Evolutionary conservation across 805 yeast species (phyloP).

Genomic region (Kazachstania bromeliacearum): DNA sequence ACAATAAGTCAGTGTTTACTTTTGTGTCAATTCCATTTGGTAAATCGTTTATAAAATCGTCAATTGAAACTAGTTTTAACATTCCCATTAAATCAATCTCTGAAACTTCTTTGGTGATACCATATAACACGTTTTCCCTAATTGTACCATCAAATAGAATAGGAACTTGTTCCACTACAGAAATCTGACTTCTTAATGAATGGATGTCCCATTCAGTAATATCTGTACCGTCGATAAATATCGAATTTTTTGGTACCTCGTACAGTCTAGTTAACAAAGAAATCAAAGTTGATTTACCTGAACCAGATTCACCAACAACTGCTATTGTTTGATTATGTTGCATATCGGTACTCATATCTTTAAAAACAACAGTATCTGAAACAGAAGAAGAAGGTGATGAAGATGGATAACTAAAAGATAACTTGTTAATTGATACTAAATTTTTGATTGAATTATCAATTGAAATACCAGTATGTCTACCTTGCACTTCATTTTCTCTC

Average conservation of each 20-base stretch:
- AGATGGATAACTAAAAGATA: slow-evolving; percentile 42
- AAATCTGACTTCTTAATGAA: slow-evolving; percentile 43
- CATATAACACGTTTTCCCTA: slow-evolving; percentile 61
- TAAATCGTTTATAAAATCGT: slow-evolving; percentile 44
- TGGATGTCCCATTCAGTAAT: slow-evolving; percentile 37
- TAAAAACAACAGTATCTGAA: slow-evolving; percentile 32
- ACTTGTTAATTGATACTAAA: slow-evolving; percentile 35
- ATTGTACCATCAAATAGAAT: slow-evolving; percentile 66
- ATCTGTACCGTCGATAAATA: slow-evolving; percentile 40
- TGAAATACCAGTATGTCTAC: slow-evolving; percentile 2
- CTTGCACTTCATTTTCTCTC: slow-evolving; percentile 3
- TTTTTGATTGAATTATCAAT: background rate
- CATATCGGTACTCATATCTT: slow-evolving; percentile 36
- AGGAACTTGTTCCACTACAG: slow-evolving; percentile 72
- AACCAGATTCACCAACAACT: slow-evolving; percentile 78
- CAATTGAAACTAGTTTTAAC: slow-evolving; percentile 41
- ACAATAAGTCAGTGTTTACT: slow-evolving; percentile 46
- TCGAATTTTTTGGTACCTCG: slow-evolving; percentile 30
- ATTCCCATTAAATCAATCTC: slow-evolving; percentile 33
- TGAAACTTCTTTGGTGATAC: slow-evolving; percentile 27
- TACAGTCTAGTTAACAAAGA: slow-evolving; percentile 49
- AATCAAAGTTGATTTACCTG: slow-evolving; percentile 79
- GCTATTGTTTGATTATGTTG: slow-evolving; percentile 46
- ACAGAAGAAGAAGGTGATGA: slow-evolving; percentile 15
- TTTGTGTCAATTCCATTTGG: slow-evolving; percentile 52